Percentiles rank a stretch among this genome's conserved stretches.
Conservation (phyloP, 2,329 filamentous ascomycete genomes). For the Colletotrichum sublineola region DNA sequence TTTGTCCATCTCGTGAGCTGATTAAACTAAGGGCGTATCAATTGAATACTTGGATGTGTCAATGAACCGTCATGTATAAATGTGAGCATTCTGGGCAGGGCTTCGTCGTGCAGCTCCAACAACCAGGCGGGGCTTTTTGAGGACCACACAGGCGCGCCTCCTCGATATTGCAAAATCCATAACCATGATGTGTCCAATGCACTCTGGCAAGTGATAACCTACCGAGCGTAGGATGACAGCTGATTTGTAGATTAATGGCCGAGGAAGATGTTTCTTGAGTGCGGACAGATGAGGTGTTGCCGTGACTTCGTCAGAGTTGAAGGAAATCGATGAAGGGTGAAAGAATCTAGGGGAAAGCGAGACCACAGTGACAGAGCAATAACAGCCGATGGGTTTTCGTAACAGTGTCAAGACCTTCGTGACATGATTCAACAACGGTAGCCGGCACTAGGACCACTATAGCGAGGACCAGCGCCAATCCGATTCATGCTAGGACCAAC, state of each 20-base stretch:
- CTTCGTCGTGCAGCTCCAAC: constrained; percentile 35
- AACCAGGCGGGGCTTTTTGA: constrained; percentile 17
- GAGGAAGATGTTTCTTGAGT: constrained; percentile 61
- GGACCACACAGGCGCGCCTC: constrained; percentile 32
- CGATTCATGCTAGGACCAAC: constrained; percentile 75
- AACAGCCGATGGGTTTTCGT: constrained; percentile 20
- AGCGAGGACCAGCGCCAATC: constrained; percentile 71
- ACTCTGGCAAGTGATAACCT: constrained; percentile 63
- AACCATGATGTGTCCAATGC: constrained; percentile 74
- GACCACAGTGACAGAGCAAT: constrained; percentile 36
- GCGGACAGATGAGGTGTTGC: constrained; percentile 60
- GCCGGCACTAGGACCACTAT: constrained; percentile 57
- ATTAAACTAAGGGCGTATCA: constrained; percentile 19
- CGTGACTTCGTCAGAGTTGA: constrained; percentile 49
- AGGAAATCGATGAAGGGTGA: constrained; percentile 46
- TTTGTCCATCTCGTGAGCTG: not conserved
- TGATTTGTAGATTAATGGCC: constrained; percentile 67
- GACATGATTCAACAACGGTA: constrained; percentile 68
- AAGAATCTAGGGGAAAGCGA: constrained; percentile 15
- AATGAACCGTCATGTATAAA: constrained; percentile 38
- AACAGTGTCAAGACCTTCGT: constrained; percentile 19
- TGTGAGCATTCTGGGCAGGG: constrained; percentile 31
- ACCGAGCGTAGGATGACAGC: constrained; percentile 69
- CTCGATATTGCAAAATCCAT: constrained; percentile 69
- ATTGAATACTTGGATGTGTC: constrained; percentile 18